Evolutionary conservation across 2,329 filamentous ascomycete genomes (phyloP).

Genomic region (Escovopsis sp.): DNA sequence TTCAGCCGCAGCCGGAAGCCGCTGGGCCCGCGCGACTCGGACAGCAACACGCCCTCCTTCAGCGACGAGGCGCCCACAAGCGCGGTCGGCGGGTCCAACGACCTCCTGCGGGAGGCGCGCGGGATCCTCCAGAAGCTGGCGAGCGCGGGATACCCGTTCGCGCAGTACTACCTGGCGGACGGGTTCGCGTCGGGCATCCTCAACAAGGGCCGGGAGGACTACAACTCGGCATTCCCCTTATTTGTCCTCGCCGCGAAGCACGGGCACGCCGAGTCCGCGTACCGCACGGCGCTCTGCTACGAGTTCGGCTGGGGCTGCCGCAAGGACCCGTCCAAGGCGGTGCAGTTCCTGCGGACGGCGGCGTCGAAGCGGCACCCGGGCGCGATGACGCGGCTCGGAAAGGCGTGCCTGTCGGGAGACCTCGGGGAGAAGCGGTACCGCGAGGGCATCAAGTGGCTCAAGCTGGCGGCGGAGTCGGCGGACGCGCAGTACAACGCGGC

Average conservation of each 20-base stretch:
- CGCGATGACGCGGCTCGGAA: constrained; percentile 81
- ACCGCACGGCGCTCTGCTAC: constrained; percentile 86
- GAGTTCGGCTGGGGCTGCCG: constrained; percentile 96
- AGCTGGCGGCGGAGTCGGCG: constrained; percentile 77
- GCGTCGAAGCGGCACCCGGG: constrained; percentile 92
- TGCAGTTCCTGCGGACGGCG: constrained; percentile 81
- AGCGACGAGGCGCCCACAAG: constrained; percentile 19
- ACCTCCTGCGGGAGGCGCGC: constrained; percentile 74
- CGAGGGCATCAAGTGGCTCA: constrained; percentile 93
- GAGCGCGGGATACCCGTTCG: constrained; percentile 85
- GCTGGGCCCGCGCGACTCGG: constrained; percentile 31
- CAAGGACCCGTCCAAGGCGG: constrained; percentile 78
- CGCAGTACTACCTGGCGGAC: constrained; percentile 93
- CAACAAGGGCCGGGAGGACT: constrained; percentile 85
- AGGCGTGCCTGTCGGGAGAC: constrained; percentile 79
- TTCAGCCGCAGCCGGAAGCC: constrained; percentile 9
- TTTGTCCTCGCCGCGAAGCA: constrained; percentile 93
- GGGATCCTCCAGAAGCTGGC: constrained; percentile 75
- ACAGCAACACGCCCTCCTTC: constrained; percentile 23
- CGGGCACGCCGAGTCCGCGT: constrained; percentile 90
- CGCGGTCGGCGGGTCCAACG: constrained; percentile 39
- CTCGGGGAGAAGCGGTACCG: constrained; percentile 76
- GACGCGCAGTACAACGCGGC: constrained; percentile 86
- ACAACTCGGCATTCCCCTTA: constrained; percentile 79
- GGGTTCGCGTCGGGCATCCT: constrained; percentile 91